Evolutionary conservation across 176 grass and related monocot species (phyloP), one percentile per base, ranked within the genome.

Genomic region (Carex myosuroides): DNA sequence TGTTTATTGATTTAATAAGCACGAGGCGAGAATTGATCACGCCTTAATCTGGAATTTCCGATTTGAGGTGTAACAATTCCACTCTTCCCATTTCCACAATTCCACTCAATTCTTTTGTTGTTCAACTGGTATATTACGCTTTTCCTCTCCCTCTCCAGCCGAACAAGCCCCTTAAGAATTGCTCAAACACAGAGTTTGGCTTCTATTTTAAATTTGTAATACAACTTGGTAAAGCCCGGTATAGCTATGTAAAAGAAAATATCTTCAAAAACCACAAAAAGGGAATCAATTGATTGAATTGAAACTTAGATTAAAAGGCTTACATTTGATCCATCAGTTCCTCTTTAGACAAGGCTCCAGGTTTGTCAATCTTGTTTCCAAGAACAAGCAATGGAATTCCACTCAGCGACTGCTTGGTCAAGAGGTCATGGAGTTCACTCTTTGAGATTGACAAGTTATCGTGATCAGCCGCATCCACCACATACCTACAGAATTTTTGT

Each of bases 371-470:
- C 88, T 99, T 99, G 66, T 99, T 99, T 86, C 93, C 96, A 70
- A 99, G 88, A 75, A 99, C 96, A 68, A 99, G 83, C 79, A 99
- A 87, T 18, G 97, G 97, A 71, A 94, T 99, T 46, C 93, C 90
- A 13, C 89, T 88, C 26, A 99, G 87, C 54, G 97, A 95, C 76
- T 88, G 87, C 70, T 99, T 99, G 91, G 90, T 95, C 77, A 99
- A 69, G 42, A 99, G 91, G 72, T 99, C 93, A 85, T 99, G 97
- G 62, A 96, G 97, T 78, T 99, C 97, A 64, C 88, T 88, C 82
- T 92, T 99, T 61, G 97, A 92, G 82, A 94, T 95, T 42, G 87
- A 82, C 87, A 99, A 89, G 68, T 95, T 99, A 75, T 99, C 97
- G 33, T 83, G 59, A 82, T 99, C 93, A 62, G 93, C 89, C 12